Evolutionary conservation across 805 yeast species (phyloP).

Genomic region (Kodamaea hsintzibuensis): DNA sequence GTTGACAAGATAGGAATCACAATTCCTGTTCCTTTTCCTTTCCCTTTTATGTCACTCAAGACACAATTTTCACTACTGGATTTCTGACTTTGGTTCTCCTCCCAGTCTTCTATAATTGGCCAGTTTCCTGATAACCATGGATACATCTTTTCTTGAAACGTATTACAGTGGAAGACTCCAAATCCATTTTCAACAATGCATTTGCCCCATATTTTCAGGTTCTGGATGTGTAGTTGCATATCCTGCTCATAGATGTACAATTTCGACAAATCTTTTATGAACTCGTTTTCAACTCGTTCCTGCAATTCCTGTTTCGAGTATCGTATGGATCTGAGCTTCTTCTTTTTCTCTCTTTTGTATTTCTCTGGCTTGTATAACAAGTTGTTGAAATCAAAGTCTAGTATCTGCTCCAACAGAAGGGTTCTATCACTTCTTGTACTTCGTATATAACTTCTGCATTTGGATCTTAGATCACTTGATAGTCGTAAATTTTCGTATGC

Average conservation of each 20-base stretch:
- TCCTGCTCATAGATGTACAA: background rate
- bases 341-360: conserved; percentile 26
- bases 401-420: background rate
- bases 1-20: conserved; percentile 30
- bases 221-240: conserved; percentile 6
- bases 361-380: conserved; percentile 25
- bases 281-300: background rate
- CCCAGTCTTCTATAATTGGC: conserved; percentile 21
- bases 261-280: background rate
- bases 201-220: conserved; percentile 26
- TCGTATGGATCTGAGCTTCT: conserved; percentile 12
- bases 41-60: background rate
- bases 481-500: conserved; percentile 4
- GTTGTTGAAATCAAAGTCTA: conserved; percentile 17
- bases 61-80: background rate
- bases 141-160: conserved; percentile 18
- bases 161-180: conserved; percentile 11
- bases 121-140: conserved; percentile 33
- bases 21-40: conserved; percentile 28
- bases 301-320: background rate
- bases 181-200: conserved; percentile 18
- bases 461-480: conserved; percentile 1
- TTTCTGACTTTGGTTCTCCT: background rate
- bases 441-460: conserved; percentile 7
- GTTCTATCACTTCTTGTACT: background rate